Conservation (phyloP, 805 yeast species). For the Saccharomycopsis oosterbeekiorum region DNA sequence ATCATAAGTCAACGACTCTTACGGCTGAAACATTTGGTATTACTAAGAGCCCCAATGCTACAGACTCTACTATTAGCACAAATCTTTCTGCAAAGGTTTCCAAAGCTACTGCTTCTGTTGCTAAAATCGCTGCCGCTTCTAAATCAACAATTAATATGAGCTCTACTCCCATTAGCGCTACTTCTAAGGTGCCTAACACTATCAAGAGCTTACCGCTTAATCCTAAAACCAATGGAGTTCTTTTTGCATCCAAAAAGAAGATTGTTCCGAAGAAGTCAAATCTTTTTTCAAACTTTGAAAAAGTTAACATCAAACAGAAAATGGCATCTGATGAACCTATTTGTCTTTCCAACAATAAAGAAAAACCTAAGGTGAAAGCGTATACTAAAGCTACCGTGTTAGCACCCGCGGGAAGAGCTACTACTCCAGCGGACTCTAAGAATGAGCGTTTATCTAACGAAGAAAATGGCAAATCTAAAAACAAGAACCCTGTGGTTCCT, state of each 20-base stretch:
- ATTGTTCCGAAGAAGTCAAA: neutral
- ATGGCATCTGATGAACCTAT: conserved; percentile 1
- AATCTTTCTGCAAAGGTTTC: neutral
- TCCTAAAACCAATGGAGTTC: neutral
- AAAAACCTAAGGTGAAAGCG: neutral
- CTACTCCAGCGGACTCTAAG: neutral
- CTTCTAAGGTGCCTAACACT: neutral
- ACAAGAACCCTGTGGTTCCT: neutral
- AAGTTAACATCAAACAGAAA: neutral
- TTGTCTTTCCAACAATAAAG: neutral
- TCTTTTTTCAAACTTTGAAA: neutral
- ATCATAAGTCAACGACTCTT: neutral
- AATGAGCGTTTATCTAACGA: neutral
- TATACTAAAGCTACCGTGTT: neutral
- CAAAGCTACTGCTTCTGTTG: neutral
- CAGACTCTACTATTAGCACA: neutral
- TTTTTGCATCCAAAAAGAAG: neutral
- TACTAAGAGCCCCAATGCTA: neutral
- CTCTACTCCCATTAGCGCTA: neutral
- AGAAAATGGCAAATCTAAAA: neutral
- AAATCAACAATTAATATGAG: neutral
- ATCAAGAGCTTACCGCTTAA: neutral
- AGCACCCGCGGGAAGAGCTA: neutral
- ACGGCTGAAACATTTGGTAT: neutral
- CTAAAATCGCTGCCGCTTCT: neutral